Percentiles rank a stretch among this genome's conserved stretches.
Evolutionary conservation across 768 basidiomycete genomes (phyloP).

Genomic region (Dictyophora rubrovolvata): DNA sequence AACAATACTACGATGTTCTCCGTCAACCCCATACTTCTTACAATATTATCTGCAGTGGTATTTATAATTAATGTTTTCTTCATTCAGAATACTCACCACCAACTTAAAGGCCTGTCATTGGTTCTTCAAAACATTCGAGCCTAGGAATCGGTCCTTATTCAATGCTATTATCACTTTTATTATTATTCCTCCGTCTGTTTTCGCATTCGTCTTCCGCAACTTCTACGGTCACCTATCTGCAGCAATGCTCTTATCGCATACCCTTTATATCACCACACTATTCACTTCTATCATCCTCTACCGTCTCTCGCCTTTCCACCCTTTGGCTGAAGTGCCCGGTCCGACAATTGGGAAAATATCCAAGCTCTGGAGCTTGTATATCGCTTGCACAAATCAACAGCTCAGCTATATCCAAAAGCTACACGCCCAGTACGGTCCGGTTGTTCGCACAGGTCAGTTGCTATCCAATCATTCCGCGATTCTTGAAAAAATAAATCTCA

Average conservation of each 20-base stretch:
- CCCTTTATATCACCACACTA: constrained; percentile 20
- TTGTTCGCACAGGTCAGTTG: constrained; percentile 43
- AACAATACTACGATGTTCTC: not conserved
- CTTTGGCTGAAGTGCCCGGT: constrained; percentile 28
- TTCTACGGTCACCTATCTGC: not conserved
- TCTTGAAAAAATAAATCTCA: constrained; percentile 17
- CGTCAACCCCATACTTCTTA: not conserved
- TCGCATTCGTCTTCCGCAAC: not conserved
- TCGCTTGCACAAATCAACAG: constrained; percentile 31
- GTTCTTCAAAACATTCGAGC: constrained; percentile 1
- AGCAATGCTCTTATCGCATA: constrained; percentile 1
- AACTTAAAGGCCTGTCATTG: not conserved
- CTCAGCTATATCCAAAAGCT: constrained; percentile 34
- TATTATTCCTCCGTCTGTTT: not conserved
- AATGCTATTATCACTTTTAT: not conserved
- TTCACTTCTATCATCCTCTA: constrained; percentile 20
- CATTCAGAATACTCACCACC: not conserved
- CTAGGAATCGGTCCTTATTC: not conserved
- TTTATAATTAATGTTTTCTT: not conserved
- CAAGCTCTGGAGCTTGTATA: constrained; percentile 28
- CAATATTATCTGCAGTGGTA: not conserved
- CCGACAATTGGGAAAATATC: constrained; percentile 31
- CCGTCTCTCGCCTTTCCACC: constrained; percentile 29
- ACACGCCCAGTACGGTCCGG: constrained; percentile 45
- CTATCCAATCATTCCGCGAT: constrained; percentile 13